Conservation (phyloP, 2,329 filamentous ascomycete species). For the Pseudocercospora eumusae region DNA sequence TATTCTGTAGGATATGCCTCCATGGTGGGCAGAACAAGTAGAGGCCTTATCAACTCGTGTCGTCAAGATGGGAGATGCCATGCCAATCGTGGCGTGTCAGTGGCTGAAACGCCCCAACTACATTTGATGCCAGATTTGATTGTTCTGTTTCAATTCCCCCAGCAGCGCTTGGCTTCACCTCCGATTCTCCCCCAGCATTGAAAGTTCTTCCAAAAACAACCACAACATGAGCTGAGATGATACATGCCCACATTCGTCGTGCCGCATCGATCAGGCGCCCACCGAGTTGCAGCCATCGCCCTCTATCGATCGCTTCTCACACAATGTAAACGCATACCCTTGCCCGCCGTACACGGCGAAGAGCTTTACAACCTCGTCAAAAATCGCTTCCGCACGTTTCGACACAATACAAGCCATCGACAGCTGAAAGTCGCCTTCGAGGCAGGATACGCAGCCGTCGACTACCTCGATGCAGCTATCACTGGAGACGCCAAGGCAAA, state of each 20-base stretch:
- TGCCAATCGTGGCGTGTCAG: not conserved
- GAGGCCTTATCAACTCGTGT: not conserved
- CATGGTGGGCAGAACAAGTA: constrained; percentile 53
- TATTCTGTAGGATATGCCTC: constrained; percentile 78
- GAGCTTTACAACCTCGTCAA: constrained; percentile 59
- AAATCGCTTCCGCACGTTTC: constrained; percentile 64
- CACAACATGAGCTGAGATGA: constrained; percentile 12
- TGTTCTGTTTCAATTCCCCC: not conserved
- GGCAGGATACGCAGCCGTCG: constrained; percentile 64
- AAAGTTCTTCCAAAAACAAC: not conserved
- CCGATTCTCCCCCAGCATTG: not conserved
- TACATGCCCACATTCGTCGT: constrained; percentile 29
- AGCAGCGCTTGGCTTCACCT: not conserved
- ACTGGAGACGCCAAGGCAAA: constrained; percentile 37
- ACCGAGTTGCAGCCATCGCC: constrained; percentile 63
- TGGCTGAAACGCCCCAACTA: not conserved
- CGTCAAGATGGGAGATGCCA: not conserved
- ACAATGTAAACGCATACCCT: constrained; percentile 40
- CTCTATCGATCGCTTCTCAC: constrained; percentile 71
- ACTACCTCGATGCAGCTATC: constrained; percentile 47
- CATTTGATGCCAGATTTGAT: constrained; percentile 1
- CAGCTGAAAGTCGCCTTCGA: constrained; percentile 64
- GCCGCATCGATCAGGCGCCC: constrained; percentile 51
- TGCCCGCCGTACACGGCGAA: constrained; percentile 18
- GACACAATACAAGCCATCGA: constrained; percentile 58